Evolutionary conservation across 1,139 yeast genomes (phyloP).

Genomic region (Suhomyces taliae): DNA sequence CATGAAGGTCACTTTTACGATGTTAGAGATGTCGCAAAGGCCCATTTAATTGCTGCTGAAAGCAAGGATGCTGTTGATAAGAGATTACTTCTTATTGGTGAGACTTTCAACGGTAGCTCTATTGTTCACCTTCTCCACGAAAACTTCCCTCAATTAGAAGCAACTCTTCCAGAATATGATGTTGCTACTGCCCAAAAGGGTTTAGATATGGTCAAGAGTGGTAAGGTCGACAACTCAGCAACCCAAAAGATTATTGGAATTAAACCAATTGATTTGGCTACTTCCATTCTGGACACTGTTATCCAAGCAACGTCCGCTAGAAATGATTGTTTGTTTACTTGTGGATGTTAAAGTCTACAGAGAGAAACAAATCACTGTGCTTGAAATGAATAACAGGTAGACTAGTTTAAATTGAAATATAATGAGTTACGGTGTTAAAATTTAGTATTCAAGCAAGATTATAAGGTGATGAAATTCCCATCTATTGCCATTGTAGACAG

Average conservation of each 20-base stretch:
- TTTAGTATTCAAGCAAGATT: too few relatives aligned
- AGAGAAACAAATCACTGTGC: too few relatives aligned
- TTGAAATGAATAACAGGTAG: too few relatives aligned
- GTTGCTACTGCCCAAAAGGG: constrained; percentile 3
- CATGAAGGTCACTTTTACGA: neutral
- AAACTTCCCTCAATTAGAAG: constrained; percentile 10
- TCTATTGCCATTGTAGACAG: too few relatives aligned
- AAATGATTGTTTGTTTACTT: too few relatives aligned
- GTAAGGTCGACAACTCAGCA: neutral
- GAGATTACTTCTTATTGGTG: neutral
- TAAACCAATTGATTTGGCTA: neutral
- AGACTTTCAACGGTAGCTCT: constrained; percentile 7
- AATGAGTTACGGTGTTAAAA: too few relatives aligned
- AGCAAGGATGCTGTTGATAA: neutral
- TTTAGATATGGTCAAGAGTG: neutral
- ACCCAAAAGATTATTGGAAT: neutral
- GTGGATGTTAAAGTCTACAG: too few relatives aligned
- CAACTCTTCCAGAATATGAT: constrained; percentile 13
- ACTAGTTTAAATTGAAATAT: too few relatives aligned
- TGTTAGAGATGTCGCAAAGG: constrained; percentile 21
- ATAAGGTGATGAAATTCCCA: too few relatives aligned
- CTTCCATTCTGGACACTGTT: constrained; percentile 1
- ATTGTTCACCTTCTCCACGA: constrained; percentile 14
- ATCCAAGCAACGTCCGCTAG: neutral
- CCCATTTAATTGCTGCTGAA: constrained; percentile 30